Percentiles rank a stretch among this genome's conserved stretches.
phyloP scores from a whole-genome alignment of 2,329 filamentous ascomycete genomes.

The Triangularia verruculosa region DNA sequence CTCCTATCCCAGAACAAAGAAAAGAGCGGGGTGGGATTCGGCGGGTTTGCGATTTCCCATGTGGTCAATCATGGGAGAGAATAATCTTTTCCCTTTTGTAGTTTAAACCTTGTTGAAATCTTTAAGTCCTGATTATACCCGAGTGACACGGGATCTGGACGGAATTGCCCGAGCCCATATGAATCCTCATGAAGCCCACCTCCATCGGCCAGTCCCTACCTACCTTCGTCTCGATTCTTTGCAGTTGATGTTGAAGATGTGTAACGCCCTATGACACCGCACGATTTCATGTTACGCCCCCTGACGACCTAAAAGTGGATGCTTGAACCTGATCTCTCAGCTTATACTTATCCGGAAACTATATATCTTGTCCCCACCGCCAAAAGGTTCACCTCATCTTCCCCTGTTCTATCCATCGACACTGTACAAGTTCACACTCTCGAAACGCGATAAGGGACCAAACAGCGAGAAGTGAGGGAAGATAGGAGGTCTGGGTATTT shows the following conservation, averaged over 20 bases:
- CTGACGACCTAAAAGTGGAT: not conserved
- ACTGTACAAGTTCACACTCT: not conserved
- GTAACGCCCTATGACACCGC: not conserved
- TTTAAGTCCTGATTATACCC: slow-evolving; percentile 21
- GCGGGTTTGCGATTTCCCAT: not conserved
- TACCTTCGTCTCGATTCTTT: too few species aligned
- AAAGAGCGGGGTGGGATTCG: not conserved
- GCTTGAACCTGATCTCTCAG: not conserved
- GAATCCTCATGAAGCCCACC: not conserved
- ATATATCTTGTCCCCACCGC: not conserved
- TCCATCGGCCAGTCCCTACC: too few species aligned
- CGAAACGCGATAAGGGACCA: not conserved
- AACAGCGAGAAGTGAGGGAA: not conserved
- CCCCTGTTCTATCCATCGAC: too few species aligned
- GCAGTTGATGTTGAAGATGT: too few species aligned
- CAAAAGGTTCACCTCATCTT: not conserved
- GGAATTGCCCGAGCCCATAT: not conserved
- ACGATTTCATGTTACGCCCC: not conserved
- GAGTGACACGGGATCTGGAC: not conserved
- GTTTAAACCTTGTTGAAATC: not conserved
- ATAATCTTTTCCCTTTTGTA: not conserved
- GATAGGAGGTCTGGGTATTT: slow-evolving; percentile 16
- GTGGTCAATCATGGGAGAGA: not conserved
- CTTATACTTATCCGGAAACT: not conserved
- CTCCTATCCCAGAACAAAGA: not conserved